A percentile compares a stretch with the other conserved stretches of the same genome.
Evolutionary conservation across 2,329 filamentous ascomycete genomes (phyloP).

Genomic region (Fusarium chaquense): DNA sequence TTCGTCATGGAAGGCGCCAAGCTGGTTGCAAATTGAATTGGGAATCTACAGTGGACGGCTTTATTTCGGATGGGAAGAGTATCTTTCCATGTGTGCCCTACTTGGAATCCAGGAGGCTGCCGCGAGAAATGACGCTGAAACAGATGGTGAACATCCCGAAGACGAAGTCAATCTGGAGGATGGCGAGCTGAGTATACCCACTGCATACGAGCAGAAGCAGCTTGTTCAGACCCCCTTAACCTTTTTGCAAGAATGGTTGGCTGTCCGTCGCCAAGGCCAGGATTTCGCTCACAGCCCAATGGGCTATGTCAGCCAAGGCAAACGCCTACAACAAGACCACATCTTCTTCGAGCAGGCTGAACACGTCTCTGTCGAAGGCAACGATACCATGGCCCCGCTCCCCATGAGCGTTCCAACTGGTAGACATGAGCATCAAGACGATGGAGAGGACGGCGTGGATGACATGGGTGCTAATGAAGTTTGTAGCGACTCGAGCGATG

Average conservation of each 20-base stretch:
- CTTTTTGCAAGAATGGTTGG: constrained; percentile 70
- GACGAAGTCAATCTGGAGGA: background rate
- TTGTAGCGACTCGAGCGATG: constrained; percentile 35
- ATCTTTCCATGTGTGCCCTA: constrained; percentile 50
- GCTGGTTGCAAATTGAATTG: constrained; percentile 68
- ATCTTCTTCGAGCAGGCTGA: constrained; percentile 60
- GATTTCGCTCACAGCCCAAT: constrained; percentile 71
- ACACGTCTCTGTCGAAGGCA: background rate
- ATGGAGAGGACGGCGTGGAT: constrained; percentile 43
- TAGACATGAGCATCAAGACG: constrained; percentile 6
- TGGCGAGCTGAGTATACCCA: background rate
- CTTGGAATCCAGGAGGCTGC: constrained; percentile 47
- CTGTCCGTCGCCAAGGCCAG: constrained; percentile 65
- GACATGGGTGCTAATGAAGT: constrained; percentile 47
- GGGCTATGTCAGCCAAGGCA: constrained; percentile 67
- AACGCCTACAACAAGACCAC: constrained; percentile 60
- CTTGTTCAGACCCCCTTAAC: constrained; percentile 51
- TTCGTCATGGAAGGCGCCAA: constrained; percentile 57
- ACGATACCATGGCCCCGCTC: constrained; percentile 16
- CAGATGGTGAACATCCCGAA: background rate
- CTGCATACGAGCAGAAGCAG: background rate
- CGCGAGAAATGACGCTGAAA: background rate
- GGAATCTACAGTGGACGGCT: constrained; percentile 71
- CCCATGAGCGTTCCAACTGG: constrained; percentile 7
- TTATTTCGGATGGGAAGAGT: constrained; percentile 67